phyloP scores from a whole-genome alignment of 805 yeast genomes.

The Candida golubevii region DNA sequence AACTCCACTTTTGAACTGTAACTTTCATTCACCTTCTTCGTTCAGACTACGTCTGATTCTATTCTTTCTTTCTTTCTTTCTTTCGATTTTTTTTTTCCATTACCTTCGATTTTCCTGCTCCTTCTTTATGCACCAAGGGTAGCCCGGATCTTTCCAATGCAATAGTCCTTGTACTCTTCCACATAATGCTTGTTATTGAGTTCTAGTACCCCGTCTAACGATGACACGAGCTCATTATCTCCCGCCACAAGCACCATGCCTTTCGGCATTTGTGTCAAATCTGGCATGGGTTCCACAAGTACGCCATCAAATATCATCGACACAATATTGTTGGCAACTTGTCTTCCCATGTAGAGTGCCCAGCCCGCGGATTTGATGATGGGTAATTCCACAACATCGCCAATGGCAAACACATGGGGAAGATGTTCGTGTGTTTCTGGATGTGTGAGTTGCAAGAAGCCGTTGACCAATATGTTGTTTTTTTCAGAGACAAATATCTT shows the following conservation, averaged over 20 bases:
- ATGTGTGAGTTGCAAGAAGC: conserved; percentile 30
- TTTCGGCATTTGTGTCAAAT: conserved; percentile 29
- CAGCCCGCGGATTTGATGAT: conserved; percentile 43
- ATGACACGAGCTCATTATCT: conserved; percentile 34
- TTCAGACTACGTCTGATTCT: too few species aligned
- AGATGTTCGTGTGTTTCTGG: conserved; percentile 13
- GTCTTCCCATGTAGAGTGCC: conserved; percentile 42
- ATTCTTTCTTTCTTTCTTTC: too few species aligned
- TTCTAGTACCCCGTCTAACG: conserved; percentile 31
- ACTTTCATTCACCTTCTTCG: too few species aligned
- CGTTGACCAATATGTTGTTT: conserved; percentile 33
- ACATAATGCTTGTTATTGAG: conserved; percentile 31
- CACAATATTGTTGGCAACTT: conserved; percentile 34
- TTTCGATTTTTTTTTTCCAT: too few species aligned
- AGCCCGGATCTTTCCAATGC: conserved; percentile 38
- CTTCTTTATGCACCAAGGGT: conserved; percentile 23
- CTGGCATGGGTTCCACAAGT: conserved; percentile 33
- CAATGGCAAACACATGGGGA: conserved; percentile 31
- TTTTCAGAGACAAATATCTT: conserved; percentile 22
- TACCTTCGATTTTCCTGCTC: too few species aligned
- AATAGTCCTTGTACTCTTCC: conserved; percentile 39
- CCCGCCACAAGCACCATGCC: conserved; percentile 43
- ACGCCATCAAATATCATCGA: conserved; percentile 25
- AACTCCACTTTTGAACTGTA: too few species aligned
- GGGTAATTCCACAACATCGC: conserved; percentile 38